These are phyloP conservation scores for Verticillium nubilum DNA, from an alignment of 2,329 filamentous ascomycete species.

Conservation along the genomic window DNA sequence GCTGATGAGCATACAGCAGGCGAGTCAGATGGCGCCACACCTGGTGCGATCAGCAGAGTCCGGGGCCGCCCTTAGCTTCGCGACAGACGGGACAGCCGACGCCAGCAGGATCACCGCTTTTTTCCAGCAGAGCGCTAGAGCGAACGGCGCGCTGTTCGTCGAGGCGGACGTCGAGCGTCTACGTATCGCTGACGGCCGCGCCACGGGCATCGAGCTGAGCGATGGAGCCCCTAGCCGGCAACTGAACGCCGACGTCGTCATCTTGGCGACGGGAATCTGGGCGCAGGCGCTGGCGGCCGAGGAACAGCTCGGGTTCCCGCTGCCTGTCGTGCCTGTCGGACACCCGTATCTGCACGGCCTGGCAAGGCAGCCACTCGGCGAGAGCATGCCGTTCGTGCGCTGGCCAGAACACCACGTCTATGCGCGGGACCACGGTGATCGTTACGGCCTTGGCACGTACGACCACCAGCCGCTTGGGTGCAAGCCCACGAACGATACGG, in stretches of 20 bases:
- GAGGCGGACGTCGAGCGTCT: not conserved
- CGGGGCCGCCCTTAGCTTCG: slow-evolving; percentile 1
- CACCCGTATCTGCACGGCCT: slow-evolving; percentile 4
- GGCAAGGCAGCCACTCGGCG: not conserved
- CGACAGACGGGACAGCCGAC: slow-evolving; percentile 3
- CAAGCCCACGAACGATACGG: not conserved
- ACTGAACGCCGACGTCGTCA: not conserved
- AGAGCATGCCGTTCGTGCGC: slow-evolving; percentile 1
- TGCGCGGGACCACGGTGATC: slow-evolving; percentile 1
- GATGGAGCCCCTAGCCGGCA: not conserved
- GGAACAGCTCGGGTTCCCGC: not conserved
- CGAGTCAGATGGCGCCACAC: slow-evolving; percentile 1
- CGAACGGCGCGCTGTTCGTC: not conserved
- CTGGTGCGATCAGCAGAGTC: not conserved
- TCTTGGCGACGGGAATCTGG: slow-evolving; percentile 5
- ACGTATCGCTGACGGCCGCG: not conserved
- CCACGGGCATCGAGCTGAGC: not conserved
- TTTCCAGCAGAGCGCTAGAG: slow-evolving; percentile 2
- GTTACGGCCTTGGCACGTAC: slow-evolving; percentile 5
- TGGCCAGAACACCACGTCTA: slow-evolving; percentile 8
- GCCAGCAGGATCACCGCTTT: slow-evolving; percentile 2
- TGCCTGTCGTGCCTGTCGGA: slow-evolving; percentile 4
- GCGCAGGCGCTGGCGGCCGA: not conserved
- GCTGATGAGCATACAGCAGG: not conserved
- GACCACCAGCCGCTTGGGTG: slow-evolving; percentile 2